Base-by-base conservation (phyloP, 345 rosid genomes). In the Brassica incana region DNA sequence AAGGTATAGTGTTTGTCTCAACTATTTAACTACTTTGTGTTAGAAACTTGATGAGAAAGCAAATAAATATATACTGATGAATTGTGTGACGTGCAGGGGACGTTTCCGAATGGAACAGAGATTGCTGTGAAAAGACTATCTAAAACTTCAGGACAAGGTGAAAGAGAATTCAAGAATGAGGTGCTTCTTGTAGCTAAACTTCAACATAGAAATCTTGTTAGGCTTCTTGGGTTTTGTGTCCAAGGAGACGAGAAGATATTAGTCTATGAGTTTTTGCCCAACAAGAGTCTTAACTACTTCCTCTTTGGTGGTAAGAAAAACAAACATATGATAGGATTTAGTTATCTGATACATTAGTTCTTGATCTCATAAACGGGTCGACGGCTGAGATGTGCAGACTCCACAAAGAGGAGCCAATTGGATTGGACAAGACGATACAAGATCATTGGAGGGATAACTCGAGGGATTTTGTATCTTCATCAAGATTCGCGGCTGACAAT, bases 41-140 rank as follows among this genome's bases (percentile, higher is more conserved):
- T 8, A 23, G 43, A 62, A 73, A 73, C 64, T 60, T 9, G 63
- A 25, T 6, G 32, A 10, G n/a, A 60, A 23, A 23, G n/a, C 27
- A 62, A 50, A n/a, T 8, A 48, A 4, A 48, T 5, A 45, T 45
- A 6, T 45, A 27, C 43, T 73, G 16, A 23, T 59, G 23, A 16
- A 59, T 59, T 8, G 23, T 59, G 32, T 59, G 64, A 59, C 63
- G 40, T 58, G 32, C 63, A 58, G 81, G 84, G 84, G 1, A 60
- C 15, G 33, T 27, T 81, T 11, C 65, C 52, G 0, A 69, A 82
- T 14, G 85, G 83, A 61, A 58, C 76, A 56, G 82, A 81, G 54
- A 61, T 88, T 12, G 92, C 89, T 6, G 89, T 85, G 15, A 88
- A 88, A 72, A 84, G 85, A 52, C 33, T 84, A 12, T 81, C 87